These are phyloP conservation scores for Rhynchospora pubera DNA, from an alignment of 176 grass and related monocot genomes.

Conservation along the genomic window DNA sequence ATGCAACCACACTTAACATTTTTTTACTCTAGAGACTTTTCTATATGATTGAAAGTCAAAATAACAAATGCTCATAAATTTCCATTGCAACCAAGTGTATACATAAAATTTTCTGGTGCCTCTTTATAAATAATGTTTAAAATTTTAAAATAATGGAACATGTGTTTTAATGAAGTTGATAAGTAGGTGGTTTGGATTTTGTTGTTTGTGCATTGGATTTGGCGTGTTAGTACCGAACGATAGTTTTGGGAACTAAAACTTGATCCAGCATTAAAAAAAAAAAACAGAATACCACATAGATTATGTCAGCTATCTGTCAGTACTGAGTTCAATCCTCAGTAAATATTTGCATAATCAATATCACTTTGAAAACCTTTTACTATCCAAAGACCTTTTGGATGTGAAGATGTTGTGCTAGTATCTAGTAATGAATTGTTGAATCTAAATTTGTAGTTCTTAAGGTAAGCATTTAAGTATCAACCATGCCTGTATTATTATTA, in stretches of 20 bases:
- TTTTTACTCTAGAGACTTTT: not conserved
- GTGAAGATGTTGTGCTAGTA: not conserved
- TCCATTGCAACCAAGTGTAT: not conserved
- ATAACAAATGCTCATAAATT: not conserved
- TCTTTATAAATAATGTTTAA: not conserved
- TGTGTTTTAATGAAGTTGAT: not conserved
- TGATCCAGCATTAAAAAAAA: not conserved
- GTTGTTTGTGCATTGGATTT: not conserved
- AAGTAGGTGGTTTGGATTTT: not conserved
- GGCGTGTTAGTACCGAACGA: not conserved
- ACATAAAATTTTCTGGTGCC: not conserved
- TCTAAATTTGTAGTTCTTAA: not conserved
- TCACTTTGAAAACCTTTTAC: not conserved
- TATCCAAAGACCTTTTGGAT: not conserved
- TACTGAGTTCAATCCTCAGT: not conserved
- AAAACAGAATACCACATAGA: not conserved
- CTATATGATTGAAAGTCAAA: not conserved
- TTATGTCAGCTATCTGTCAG: not conserved
- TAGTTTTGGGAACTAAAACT: not conserved
- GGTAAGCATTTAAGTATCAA: not conserved
- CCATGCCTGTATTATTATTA: slow-evolving; percentile 6
- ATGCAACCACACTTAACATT: not conserved
- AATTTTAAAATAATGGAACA: not conserved
- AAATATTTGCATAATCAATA: not conserved
- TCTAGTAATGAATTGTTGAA: not conserved